Evolutionary conservation across 768 basidiomycete species (phyloP).

Genomic region (Mycena indigotica): DNA sequence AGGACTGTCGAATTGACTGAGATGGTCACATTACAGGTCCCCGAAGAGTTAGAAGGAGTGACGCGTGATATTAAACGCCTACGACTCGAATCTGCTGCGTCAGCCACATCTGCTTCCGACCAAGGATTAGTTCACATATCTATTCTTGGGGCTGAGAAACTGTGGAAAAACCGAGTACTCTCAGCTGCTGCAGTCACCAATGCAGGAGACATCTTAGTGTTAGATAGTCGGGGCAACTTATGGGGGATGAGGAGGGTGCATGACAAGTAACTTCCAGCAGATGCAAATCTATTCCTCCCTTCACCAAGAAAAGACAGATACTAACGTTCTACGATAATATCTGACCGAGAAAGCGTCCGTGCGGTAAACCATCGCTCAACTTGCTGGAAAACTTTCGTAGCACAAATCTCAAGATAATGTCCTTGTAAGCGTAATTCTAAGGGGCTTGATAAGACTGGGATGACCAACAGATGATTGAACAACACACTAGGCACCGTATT

Average conservation of each 20-base stretch:
- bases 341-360: slow-evolving; percentile 9
- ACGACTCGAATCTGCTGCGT: background rate
- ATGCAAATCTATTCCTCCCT: slow-evolving; percentile 16
- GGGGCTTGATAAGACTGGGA: too few relatives aligned
- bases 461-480: too few relatives aligned
- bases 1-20: background rate
- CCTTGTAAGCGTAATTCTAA: background rate
- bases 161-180: background rate
- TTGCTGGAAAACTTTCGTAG: slow-evolving; percentile 1
- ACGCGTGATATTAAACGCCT: background rate
- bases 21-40: background rate
- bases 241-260: background rate
- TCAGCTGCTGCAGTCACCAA: background rate
- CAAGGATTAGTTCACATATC: too few relatives aligned
- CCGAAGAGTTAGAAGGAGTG: background rate
- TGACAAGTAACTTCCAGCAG: background rate
- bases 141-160: background rate
- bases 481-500: slow-evolving; percentile 6
- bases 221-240: background rate
- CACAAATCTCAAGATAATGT: slow-evolving; percentile 15
- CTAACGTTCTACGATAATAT: slow-evolving; percentile 24
- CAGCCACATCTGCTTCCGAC: too few relatives aligned
- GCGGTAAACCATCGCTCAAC: slow-evolving; percentile 9
- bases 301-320: slow-evolving; percentile 15
- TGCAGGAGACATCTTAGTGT: background rate